phyloP scores from a whole-genome alignment of 2,329 filamentous ascomycete genomes.

The Myriosclerotinia scirpicola region DNA sequence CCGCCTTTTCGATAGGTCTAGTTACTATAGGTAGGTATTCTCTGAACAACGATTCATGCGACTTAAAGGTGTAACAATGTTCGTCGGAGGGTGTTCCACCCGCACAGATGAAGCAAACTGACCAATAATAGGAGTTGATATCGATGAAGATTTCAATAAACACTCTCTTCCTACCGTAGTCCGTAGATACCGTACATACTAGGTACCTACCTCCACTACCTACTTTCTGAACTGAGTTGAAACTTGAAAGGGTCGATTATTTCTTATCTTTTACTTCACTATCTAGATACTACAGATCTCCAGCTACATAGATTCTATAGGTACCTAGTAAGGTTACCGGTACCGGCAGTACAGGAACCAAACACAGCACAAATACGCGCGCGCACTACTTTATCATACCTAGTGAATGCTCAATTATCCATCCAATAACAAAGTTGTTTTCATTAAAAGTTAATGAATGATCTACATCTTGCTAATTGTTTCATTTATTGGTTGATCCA shows the following conservation, averaged over 20 bases:
- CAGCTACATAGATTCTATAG: too few relatives aligned
- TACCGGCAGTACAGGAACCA: too few relatives aligned
- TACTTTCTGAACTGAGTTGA: too few relatives aligned
- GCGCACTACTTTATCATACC: too few relatives aligned
- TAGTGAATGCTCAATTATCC: too few relatives aligned
- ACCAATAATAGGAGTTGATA: background rate
- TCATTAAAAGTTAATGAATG: conserved; percentile 6
- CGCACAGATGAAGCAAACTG: conserved; percentile 12
- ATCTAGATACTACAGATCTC: too few relatives aligned
- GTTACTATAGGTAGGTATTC: background rate
- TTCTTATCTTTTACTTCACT: too few relatives aligned
- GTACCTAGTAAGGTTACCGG: too few relatives aligned
- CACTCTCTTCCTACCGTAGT: background rate
- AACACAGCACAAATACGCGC: too few relatives aligned
- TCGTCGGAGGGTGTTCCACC: background rate
- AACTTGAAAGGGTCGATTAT: too few relatives aligned
- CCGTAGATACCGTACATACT: too few relatives aligned
- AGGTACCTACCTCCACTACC: too few relatives aligned
- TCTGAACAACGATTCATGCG: conserved; percentile 10
- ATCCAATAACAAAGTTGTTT: background rate
- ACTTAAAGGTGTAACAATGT: conserved; percentile 6
- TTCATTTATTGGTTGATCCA: conserved; percentile 17
- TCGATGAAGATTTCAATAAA: background rate
- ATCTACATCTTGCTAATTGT: conserved; percentile 21
- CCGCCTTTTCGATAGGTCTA: conserved; percentile 14